phyloP scores from a whole-genome alignment of 495 filamentous ascomycete species.

The Parmelia sp. region DNA sequence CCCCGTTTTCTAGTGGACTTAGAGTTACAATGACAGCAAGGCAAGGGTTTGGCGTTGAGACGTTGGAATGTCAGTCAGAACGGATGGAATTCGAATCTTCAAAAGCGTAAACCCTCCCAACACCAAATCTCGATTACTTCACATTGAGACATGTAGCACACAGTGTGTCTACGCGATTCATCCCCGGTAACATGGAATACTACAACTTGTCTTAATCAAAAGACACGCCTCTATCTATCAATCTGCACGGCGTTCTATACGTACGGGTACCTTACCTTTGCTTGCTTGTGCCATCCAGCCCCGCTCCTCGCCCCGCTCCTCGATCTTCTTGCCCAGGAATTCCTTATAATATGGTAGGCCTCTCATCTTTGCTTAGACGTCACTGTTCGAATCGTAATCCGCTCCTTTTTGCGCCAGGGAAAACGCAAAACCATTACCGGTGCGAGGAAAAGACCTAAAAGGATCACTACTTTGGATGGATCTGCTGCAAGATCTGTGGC shows the following conservation, averaged over 20 bases:
- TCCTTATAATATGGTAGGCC: background rate
- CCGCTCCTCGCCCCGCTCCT: background rate
- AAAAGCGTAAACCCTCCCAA: background rate
- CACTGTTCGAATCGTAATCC: background rate
- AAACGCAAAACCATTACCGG: constrained; percentile 25
- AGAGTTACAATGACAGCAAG: background rate
- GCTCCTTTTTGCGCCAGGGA: constrained; percentile 8
- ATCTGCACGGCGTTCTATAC: background rate
- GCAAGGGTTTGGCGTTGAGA: background rate
- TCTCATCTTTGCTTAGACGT: background rate
- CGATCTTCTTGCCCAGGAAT: too few species aligned
- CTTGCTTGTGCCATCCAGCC: background rate
- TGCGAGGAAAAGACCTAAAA: constrained; percentile 13
- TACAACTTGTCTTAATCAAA: background rate
- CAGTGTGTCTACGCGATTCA: background rate
- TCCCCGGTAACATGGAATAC: background rate
- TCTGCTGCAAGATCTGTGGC: background rate
- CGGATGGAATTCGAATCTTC: background rate
- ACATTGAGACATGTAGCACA: background rate
- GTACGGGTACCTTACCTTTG: background rate
- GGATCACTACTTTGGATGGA: background rate
- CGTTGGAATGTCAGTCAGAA: background rate
- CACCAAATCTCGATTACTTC: background rate
- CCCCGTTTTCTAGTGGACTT: constrained; percentile 2
- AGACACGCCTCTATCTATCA: background rate